phyloP scores from a whole-genome alignment of 345 rosid genomes.

The Aquilaria yunnanensis region DNA sequence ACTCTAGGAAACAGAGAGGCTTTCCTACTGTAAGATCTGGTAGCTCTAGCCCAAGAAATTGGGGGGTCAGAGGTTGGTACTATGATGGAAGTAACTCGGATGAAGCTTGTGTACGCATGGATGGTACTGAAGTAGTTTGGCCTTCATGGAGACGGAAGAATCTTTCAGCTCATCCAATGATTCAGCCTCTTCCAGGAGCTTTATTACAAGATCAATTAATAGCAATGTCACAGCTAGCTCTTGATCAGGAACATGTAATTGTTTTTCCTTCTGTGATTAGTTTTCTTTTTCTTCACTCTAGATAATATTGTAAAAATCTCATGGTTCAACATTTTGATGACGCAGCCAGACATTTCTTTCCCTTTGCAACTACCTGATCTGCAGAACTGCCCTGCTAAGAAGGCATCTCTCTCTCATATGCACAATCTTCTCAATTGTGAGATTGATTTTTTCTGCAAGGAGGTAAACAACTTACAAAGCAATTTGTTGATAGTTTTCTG shows the following conservation, averaged over 20 bases:
- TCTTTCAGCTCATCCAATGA: slow-evolving; percentile 63
- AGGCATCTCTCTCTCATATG: slow-evolving; percentile 57
- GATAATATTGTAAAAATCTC: background rate
- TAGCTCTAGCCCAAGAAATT: slow-evolving; percentile 98
- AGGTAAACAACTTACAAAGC: slow-evolving; percentile 38
- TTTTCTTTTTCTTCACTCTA: no score
- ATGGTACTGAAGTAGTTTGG: slow-evolving; percentile 89
- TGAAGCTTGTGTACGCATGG: slow-evolving; percentile 57
- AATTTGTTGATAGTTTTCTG: slow-evolving; percentile 7
- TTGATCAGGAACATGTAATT: slow-evolving; percentile 94
- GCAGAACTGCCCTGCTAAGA: slow-evolving; percentile 49
- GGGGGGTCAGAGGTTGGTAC: slow-evolving; percentile 90
- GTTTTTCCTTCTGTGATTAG: slow-evolving; percentile 8
- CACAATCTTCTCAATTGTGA: slow-evolving; percentile 72
- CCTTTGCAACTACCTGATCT: slow-evolving; percentile 75
- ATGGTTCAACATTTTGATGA: slow-evolving; percentile 26
- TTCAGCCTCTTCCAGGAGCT: slow-evolving; percentile 84
- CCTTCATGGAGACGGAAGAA: slow-evolving; percentile 94
- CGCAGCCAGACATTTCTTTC: slow-evolving; percentile 86
- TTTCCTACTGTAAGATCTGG: slow-evolving; percentile 97
- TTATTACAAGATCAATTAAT: slow-evolving; percentile 81
- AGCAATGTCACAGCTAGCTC: slow-evolving; percentile 83
- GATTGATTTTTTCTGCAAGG: slow-evolving; percentile 82
- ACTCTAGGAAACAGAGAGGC: slow-evolving; percentile 81
- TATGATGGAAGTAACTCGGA: slow-evolving; percentile 67